Base-by-base conservation (phyloP, 306 rosid species). In the Psophocarpus tetragonolobus region DNA sequence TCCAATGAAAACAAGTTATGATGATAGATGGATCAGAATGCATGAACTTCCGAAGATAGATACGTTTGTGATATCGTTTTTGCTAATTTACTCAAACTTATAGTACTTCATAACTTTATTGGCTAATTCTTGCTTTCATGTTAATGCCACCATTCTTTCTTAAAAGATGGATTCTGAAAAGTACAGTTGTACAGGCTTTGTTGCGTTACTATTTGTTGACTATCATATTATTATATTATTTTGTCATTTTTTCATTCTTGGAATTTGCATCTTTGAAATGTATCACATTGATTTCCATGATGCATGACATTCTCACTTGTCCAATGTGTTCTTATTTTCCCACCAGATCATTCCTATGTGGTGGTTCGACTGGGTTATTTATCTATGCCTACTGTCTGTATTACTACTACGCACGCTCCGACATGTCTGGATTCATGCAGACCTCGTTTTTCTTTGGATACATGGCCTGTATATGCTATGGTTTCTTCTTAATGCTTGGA, bases 391-490 rank as follows among this genome's bases (percentile, higher is more conserved):
- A 83, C 39, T 86, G 90, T 50, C 82, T 86, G 61, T 86, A 86
- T 61, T 86, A 83, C 78, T 86, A 81, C 87, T 39, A 77, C 41
- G 85, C 85, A 0, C 85, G 90, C 72, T 86, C 87, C 4, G 80
- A 86, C 45, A 83, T 86, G 87, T 81, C 87, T 17, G 87, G 90
- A 35, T 86, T 86, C 77, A 77, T 86, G 84, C 90, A 86, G 69
- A 83, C 83, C 61, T 86, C 90, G 1, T 86, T 83, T 77, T 83
- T 86, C 85, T 86, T 86, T 0, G 87, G 87, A 44, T 86, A 83
- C 85, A 86, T 77, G 83, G 89, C 89, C 36, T 86, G 89, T 26
- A 80, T 86, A 73, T 86, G 85, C 85, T 86, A 77, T 62, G 89
- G 87, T 73, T 83, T 86, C 85, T 86, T 86, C 71, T 81, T 83